Evolutionary conservation across 2,329 filamentous ascomycete species (phyloP), one percentile per base, ranked within the genome.

Genomic region (Paraphaeosphaeria sporulosa): DNA sequence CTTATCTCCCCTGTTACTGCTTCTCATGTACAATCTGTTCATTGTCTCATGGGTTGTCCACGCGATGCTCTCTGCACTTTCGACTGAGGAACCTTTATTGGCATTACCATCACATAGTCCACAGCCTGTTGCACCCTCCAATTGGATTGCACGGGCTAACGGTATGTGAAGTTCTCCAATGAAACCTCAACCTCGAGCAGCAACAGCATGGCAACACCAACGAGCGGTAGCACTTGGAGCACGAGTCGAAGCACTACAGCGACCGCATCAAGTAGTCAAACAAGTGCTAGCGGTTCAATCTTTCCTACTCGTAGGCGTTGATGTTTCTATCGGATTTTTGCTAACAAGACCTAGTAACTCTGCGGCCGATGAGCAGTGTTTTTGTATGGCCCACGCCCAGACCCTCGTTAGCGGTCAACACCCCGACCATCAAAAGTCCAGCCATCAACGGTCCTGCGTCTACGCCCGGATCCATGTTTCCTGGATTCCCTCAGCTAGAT

Each of bases 111-210:
- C 51, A 43, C 38, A 44, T 17, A 54, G 15, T 43, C 23, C 32
- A 54, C 51, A 54, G 51, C 51, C 51, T 44, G 51, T 15, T 54
- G 51, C 51, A 44, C 59, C 63, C 53, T 46, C 27, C 52, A 62
- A 59, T 61, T 68, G 69, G 67, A 61, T 51, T 64, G 64, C 65
- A 59, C 64, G 69, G 71, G 65, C 70, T 75, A 67, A 73, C 69
- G 64, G 58, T 25, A 30, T 65, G 60, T 58, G 56, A 74, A 75
- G 71, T 58, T 59, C 34, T 32, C 51, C 13, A 53, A 44, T 43
- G 27, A 56, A 27, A 53, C 62, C 23, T 52, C 56, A 32, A 55
- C n/a, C 30, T 55, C 34, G 40, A 59, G 62, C 48, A 69, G 64
- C 50, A 68, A 65, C 46, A 65, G 23, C 15, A n/a, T 49, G 42